phyloP scores from a whole-genome alignment of 768 basidiomycete species.

The Phanerochaete carnosa region DNA sequence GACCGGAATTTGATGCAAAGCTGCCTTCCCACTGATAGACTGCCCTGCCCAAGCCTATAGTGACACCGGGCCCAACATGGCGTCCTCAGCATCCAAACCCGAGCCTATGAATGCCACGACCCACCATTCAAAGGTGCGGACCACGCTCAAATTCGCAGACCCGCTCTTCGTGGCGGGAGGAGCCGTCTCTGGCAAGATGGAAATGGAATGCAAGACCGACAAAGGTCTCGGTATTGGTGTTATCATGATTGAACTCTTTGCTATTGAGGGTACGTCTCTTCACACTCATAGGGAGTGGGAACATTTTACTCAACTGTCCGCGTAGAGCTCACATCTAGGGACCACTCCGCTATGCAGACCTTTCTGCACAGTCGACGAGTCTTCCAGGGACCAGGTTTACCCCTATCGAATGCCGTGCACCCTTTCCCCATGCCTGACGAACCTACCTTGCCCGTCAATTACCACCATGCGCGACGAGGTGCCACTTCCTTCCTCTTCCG shows the following conservation, averaged over 20 bases:
- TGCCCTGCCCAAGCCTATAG: neutral
- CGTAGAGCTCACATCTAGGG: slow-evolving; percentile 70
- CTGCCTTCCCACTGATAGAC: neutral
- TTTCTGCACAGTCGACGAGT: slow-evolving; percentile 68
- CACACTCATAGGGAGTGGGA: neutral
- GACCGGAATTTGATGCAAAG: slow-evolving; percentile 1
- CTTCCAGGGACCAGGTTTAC: slow-evolving; percentile 80
- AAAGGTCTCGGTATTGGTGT: slow-evolving; percentile 65
- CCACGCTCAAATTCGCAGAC: slow-evolving; percentile 58
- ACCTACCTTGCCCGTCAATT: slow-evolving; percentile 57
- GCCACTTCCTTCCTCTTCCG: slow-evolving; percentile 77
- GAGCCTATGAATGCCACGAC: slow-evolving; percentile 83
- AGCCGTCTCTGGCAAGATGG: slow-evolving; percentile 69
- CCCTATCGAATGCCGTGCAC: slow-evolving; percentile 81
- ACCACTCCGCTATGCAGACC: slow-evolving; percentile 76
- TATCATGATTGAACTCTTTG: slow-evolving; percentile 73
- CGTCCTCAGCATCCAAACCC: slow-evolving; percentile 24
- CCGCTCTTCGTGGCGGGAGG: slow-evolving; percentile 63
- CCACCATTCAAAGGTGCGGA: slow-evolving; percentile 75
- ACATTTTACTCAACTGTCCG: neutral
- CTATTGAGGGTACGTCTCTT: slow-evolving; percentile 15
- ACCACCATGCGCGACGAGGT: slow-evolving; percentile 74
- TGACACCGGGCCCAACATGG: neutral
- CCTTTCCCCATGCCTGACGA: slow-evolving; percentile 56
- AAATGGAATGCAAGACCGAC: slow-evolving; percentile 77